Base-by-base conservation (phyloP, 768 basidiomycete genomes). In the Pholiota molesta region DNA sequence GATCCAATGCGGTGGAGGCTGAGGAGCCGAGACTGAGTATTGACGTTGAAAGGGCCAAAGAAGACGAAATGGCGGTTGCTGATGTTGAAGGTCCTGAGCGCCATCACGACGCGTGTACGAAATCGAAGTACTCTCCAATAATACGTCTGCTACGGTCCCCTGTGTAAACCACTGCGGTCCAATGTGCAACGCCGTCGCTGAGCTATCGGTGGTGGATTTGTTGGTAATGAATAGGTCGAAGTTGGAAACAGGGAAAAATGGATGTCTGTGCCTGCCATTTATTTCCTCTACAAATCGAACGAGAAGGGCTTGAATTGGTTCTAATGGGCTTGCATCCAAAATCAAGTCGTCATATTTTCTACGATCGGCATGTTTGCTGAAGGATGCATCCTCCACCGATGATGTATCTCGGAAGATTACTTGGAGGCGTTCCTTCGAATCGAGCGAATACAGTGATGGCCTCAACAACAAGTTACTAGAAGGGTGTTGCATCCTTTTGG, bases 131-230 rank as follows among this genome's bases (percentile, higher is more conserved):
- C 28, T 45, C 5, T 44, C 44, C 3, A n/a, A 29, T 19, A 57
- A 21, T 8, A 47, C 26, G 3, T 57, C 56, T 29, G 40, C 31
- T 1, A 57, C 44, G 1, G n/a, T 57, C 16, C 56, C 56, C 14
- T 57, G 56, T 13, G 56, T 57, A 31, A 57, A 57, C 56, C 44
- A 57, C 1, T 29, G 10, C 17, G n/a, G 44, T n/a, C 56, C 44
- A 7, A 45, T n/a, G 33, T 47, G 56, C 17, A 57, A 45, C 28
- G 6, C 23, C 8, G 21, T 57, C 17, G n/a, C 10, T 10, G 42
- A 16, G n/a, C 31, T 23, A n/a, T 31, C 42, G 16, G 26, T 7
- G 11, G 40, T 16, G 2, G 40, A 44, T 28, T 37, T 21, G 23
- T 13, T 17, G 13, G 31, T 31, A 26, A 57, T 31, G 8, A n/a